Conservation (phyloP, 192 early-diverging fungal species). For the Rhizoclosmatium sp. region DNA sequence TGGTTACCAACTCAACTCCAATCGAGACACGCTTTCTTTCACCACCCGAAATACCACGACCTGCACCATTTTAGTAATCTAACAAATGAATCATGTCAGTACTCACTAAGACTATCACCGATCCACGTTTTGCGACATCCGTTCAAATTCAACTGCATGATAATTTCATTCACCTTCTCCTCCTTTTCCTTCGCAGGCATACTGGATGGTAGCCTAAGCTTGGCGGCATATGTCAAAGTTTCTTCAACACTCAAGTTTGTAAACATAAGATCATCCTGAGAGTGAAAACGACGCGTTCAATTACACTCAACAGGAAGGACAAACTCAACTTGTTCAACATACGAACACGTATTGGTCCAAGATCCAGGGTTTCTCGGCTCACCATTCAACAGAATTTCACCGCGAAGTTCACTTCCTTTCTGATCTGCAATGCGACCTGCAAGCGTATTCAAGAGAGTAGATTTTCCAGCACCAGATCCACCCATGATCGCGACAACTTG, state of each 20-base stretch:
- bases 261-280: constrained; percentile 41
- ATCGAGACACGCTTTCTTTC: constrained; percentile 57
- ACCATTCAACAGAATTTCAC: constrained; percentile 42
- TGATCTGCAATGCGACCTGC: constrained; percentile 40
- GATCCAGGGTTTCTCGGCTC: constrained; percentile 16
- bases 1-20: constrained; percentile 48
- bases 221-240: constrained; percentile 72
- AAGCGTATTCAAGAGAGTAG: constrained; percentile 49
- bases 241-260: constrained; percentile 70
- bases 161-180: constrained; percentile 64
- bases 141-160: constrained; percentile 66
- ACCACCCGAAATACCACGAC: constrained; percentile 60
- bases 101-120: constrained; percentile 51
- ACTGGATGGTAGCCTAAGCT: constrained; percentile 64
- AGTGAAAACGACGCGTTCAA: not conserved
- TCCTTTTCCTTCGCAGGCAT: constrained; percentile 50
- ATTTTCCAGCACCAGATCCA: constrained; percentile 51
- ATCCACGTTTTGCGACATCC: constrained; percentile 60
- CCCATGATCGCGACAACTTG: constrained; percentile 57
- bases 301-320: not conserved
- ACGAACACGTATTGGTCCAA: constrained; percentile 49
- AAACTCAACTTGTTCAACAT: constrained; percentile 39
- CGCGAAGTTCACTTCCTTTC: constrained; percentile 30
- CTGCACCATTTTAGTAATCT: constrained; percentile 33
- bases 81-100: constrained; percentile 21